Conservation (phyloP, 495 filamentous ascomycete genomes). For the Amphirosellinia nigrospora region DNA sequence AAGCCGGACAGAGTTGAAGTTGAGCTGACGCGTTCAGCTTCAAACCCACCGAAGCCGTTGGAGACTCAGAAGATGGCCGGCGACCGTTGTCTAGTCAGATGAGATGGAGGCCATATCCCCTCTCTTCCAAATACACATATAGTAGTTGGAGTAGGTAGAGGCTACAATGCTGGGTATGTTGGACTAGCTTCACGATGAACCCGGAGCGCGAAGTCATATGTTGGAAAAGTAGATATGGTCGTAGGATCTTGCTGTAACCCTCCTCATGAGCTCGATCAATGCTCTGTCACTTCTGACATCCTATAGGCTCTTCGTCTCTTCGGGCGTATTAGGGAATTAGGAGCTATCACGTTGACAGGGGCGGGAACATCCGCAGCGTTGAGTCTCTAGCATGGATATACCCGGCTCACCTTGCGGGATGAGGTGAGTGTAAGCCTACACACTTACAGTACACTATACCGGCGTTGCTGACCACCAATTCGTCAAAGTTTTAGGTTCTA, state of each 20-base stretch:
- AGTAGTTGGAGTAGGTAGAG: slow-evolving; percentile 2
- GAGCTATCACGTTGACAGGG: slow-evolving; percentile 2
- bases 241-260: slow-evolving; percentile 21
- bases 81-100: neutral
- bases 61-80: neutral
- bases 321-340: neutral
- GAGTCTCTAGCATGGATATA: slow-evolving; percentile 9
- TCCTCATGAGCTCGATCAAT: slow-evolving; percentile 3
- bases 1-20: neutral
- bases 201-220: neutral
- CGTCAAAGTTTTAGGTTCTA: neutral
- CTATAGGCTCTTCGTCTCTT: neutral
- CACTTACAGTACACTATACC: too few species aligned
- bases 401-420: slow-evolving; percentile 10
- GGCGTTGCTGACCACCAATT: slow-evolving; percentile 24
- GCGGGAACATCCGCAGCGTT: slow-evolving; percentile 18
- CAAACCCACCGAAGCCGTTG: neutral
- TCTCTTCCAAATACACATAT: neutral
- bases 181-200: neutral
- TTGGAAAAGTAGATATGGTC: neutral
- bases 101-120: neutral
- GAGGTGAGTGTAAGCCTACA: slow-evolving; percentile 20
- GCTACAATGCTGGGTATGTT: neutral
- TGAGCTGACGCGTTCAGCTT: slow-evolving; percentile 5
- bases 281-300: neutral